phyloP scores from a whole-genome alignment of 2,329 filamentous ascomycete species.

The Mycosphaerella arachidis region DNA sequence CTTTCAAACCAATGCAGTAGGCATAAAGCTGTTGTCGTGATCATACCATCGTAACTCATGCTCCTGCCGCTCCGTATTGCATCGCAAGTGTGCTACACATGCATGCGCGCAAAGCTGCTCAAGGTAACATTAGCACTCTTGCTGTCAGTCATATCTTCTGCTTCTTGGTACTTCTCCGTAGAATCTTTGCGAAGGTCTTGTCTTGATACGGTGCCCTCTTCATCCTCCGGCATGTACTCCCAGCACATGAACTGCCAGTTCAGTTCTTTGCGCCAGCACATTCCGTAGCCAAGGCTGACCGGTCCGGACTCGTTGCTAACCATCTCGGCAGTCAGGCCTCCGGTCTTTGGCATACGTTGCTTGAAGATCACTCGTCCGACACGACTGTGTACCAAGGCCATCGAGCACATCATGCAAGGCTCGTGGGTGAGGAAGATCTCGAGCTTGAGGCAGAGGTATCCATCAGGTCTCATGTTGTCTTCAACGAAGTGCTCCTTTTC shows the following conservation, averaged over 20 bases:
- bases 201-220: constrained; percentile 21
- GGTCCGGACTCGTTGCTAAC: constrained; percentile 34
- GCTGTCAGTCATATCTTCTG: constrained; percentile 17
- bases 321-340: constrained; percentile 73
- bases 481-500: constrained; percentile 60
- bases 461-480: constrained; percentile 65
- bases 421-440: constrained; percentile 95
- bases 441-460: constrained; percentile 89
- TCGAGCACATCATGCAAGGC: constrained; percentile 93
- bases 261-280: constrained; percentile 67
- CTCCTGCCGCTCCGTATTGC: constrained; percentile 29
- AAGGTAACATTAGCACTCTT: constrained; percentile 30
- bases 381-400: constrained; percentile 91
- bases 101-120: constrained; percentile 35
- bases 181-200: constrained; percentile 21
- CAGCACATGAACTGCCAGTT: constrained; percentile 83
- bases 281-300: constrained; percentile 50
- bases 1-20: constrained; percentile 6
- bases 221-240: constrained; percentile 50
- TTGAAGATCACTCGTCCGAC: constrained; percentile 83
- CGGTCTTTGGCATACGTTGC: constrained; percentile 72
- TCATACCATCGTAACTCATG: constrained; percentile 29
- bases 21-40: constrained; percentile 15
- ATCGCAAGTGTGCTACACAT: constrained; percentile 34
- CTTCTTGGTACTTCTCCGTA: constrained; percentile 23